Conservation (phyloP, 148 eudicot genomes). For the Spergularia bocconei region DNA sequence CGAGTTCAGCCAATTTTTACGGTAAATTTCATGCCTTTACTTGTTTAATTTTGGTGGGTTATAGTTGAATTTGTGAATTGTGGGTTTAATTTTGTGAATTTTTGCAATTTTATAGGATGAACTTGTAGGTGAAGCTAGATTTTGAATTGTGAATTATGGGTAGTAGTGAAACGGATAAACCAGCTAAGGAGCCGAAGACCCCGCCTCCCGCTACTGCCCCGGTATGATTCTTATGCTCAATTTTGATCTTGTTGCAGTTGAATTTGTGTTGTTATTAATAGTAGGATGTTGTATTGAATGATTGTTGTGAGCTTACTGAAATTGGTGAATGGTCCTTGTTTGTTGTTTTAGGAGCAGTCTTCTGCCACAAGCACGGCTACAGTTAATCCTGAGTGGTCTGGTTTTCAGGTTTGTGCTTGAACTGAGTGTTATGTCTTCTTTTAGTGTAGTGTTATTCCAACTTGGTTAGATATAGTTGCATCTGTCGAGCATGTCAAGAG, state of each 20-base stretch:
- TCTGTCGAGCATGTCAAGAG: not conserved
- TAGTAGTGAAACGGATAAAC: constrained; percentile 81
- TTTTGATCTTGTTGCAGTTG: constrained; percentile 1
- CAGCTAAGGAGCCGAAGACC: constrained; percentile 67
- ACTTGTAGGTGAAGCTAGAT: constrained; percentile 18
- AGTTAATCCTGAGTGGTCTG: constrained; percentile 88
- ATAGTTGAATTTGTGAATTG: not conserved
- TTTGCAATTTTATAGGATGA: constrained; percentile 25
- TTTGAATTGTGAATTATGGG: constrained; percentile 50
- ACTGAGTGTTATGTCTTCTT: not conserved
- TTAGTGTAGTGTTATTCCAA: not conserved
- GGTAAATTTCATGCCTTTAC: constrained; percentile 12
- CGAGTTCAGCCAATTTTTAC: not conserved
- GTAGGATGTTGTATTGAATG: constrained; percentile 9
- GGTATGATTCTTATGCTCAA: constrained; percentile 18
- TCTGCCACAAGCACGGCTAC: constrained; percentile 52
- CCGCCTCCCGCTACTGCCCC: constrained; percentile 43
- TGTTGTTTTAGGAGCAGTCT: constrained; percentile 63
- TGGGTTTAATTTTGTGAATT: constrained; percentile 16
- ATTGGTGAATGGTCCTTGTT: not conserved
- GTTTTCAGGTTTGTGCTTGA: constrained; percentile 71
- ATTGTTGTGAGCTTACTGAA: constrained; percentile 12
- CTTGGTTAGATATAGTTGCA: not conserved
- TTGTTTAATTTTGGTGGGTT: constrained; percentile 7
- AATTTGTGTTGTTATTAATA: not conserved